A percentile compares a stretch with the other conserved stretches of the same genome.
phyloP scores from a whole-genome alignment of 768 basidiomycete species.

The Collybia mongolica region DNA sequence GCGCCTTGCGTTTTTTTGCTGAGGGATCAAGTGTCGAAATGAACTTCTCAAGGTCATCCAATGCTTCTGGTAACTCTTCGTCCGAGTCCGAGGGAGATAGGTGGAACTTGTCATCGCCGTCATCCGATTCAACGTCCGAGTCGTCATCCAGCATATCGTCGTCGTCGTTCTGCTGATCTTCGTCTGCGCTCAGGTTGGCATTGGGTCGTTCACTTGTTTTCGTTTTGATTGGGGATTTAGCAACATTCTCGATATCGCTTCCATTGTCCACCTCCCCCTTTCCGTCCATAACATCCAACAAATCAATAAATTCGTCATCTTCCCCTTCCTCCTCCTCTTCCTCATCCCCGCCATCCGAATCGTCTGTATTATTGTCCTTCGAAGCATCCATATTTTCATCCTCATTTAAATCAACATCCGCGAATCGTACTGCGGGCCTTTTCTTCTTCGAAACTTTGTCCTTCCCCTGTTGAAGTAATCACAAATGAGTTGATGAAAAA shows the following conservation, averaged over 20 bases:
- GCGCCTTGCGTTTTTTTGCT: slow-evolving; percentile 69
- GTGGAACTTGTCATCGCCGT: slow-evolving; percentile 45
- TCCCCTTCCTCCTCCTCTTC: slow-evolving; percentile 46
- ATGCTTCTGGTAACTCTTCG: slow-evolving; percentile 50
- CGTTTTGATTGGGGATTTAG: slow-evolving; percentile 7
- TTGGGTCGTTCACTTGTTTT: slow-evolving; percentile 13
- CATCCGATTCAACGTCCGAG: slow-evolving; percentile 28
- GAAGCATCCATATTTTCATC: slow-evolving; percentile 32
- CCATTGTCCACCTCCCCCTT: slow-evolving; percentile 46
- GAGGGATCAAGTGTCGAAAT: slow-evolving; percentile 64
- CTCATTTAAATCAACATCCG: slow-evolving; percentile 69
- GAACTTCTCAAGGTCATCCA: slow-evolving; percentile 71
- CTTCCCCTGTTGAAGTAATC: slow-evolving; percentile 19
- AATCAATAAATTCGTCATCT: slow-evolving; percentile 58
- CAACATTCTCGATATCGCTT: slow-evolving; percentile 31
- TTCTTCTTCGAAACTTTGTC: slow-evolving; percentile 23
- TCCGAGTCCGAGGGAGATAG: slow-evolving; percentile 50
- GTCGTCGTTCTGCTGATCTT: slow-evolving; percentile 33
- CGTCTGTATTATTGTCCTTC: slow-evolving; percentile 29
- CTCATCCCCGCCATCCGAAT: slow-evolving; percentile 39
- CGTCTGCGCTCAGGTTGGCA: slow-evolving; percentile 30
- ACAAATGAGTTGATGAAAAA: slow-evolving; percentile 1
- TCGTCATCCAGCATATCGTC: slow-evolving; percentile 33
- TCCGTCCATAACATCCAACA: slow-evolving; percentile 67
- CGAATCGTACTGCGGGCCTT: slow-evolving; percentile 36